phyloP scores from a whole-genome alignment of 208 protist genomes.

The Leptomonas seymouri region DNA sequence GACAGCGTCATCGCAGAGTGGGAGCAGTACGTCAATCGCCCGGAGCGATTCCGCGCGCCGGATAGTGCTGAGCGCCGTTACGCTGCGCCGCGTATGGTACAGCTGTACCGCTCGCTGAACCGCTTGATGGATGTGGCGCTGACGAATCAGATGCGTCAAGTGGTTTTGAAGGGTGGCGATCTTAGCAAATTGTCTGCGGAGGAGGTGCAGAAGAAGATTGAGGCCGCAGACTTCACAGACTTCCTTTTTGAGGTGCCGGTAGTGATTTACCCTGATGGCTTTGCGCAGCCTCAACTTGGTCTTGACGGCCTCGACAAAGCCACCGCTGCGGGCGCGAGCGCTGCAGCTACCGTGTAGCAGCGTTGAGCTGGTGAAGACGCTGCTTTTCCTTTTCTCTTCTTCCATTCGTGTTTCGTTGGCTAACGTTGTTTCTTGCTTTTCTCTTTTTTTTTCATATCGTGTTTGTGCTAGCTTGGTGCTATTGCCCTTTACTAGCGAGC shows the following conservation, averaged over 20 bases:
- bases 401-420: neutral
- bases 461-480: too few relatives aligned
- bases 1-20: slow-evolving; percentile 88
- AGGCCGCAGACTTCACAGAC: slow-evolving; percentile 45
- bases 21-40: slow-evolving; percentile 92
- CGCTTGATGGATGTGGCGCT: slow-evolving; percentile 87
- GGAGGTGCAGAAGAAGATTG: slow-evolving; percentile 61
- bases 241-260: slow-evolving; percentile 79
- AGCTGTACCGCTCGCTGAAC: slow-evolving; percentile 85
- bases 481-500: neutral
- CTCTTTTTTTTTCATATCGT: neutral
- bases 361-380: neutral
- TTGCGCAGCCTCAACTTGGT: slow-evolving; percentile 53
- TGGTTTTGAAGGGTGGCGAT: slow-evolving; percentile 28
- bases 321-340: neutral
- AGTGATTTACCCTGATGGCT: slow-evolving; percentile 83
- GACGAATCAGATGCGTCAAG: slow-evolving; percentile 63
- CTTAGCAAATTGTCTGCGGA: slow-evolving; percentile 45
- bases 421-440: neutral
- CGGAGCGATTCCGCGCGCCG: slow-evolving; percentile 75
- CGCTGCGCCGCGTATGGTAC: slow-evolving; percentile 84
- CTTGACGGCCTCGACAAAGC: slow-evolving; percentile 45
- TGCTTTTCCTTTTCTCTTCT: neutral
- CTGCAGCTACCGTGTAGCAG: neutral
- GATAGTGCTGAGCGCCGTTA: slow-evolving; percentile 85